A percentile compares a stretch with the other conserved stretches of the same genome.
Evolutionary conservation across 805 yeast genomes (phyloP).

Genomic region (Pichia exigua): DNA sequence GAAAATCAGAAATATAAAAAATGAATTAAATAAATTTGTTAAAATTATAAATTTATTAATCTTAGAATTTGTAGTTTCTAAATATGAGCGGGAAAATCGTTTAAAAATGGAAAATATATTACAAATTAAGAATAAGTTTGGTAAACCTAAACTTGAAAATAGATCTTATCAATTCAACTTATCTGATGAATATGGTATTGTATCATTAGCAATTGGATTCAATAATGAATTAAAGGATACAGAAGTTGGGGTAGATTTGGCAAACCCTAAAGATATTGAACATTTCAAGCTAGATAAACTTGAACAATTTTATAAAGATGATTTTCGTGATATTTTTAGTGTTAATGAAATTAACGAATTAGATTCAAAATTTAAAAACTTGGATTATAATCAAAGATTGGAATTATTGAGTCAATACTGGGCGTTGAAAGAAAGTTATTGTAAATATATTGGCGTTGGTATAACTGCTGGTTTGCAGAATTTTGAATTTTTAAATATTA

Average conservation of each 20-base stretch:
- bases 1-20: slow-evolving; percentile 33
- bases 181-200: slow-evolving; percentile 47
- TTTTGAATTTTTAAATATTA: slow-evolving; percentile 17
- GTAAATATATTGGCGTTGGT: slow-evolving; percentile 62
- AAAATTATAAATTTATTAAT: slow-evolving; percentile 41
- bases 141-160: slow-evolving; percentile 45
- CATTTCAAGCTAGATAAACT: slow-evolving; percentile 13
- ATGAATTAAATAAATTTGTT: slow-evolving; percentile 27
- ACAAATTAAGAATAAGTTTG: slow-evolving; percentile 26
- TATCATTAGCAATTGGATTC: slow-evolving; percentile 38
- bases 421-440: slow-evolving; percentile 75
- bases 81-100: slow-evolving; percentile 16
- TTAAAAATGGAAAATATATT: slow-evolving; percentile 25
- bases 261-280: slow-evolving; percentile 28
- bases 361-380: slow-evolving; percentile 3
- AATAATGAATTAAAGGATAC: neutral
- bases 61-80: slow-evolving; percentile 34
- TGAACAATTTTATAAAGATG: slow-evolving; percentile 17
- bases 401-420: slow-evolving; percentile 48
- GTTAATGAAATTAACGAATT: slow-evolving; percentile 25
- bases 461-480: slow-evolving; percentile 25
- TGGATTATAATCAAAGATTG: slow-evolving; percentile 13
- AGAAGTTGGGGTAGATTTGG: slow-evolving; percentile 42
- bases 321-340: slow-evolving; percentile 25
- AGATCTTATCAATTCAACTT: slow-evolving; percentile 41